Conservation (phyloP, 306 rosid species). For the Cicer bijugum region DNA sequence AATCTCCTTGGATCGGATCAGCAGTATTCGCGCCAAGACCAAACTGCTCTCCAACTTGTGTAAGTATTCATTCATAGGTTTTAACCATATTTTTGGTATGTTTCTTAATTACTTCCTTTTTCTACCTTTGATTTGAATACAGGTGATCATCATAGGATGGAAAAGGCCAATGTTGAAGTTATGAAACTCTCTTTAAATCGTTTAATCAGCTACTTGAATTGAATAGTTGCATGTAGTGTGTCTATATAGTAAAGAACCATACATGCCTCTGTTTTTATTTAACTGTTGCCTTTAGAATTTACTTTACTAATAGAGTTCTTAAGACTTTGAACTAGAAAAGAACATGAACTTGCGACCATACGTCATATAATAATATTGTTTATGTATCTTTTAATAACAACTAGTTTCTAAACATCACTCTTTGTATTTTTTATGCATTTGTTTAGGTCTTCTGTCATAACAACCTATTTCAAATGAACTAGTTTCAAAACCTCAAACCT, state of each 20-base stretch:
- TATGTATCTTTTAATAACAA: slow-evolving; percentile 37
- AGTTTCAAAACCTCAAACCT: no score
- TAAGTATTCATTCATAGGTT: slow-evolving; percentile 47
- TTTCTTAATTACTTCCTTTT: background rate
- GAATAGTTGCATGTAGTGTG: slow-evolving; percentile 33
- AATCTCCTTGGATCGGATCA: slow-evolving; percentile 60
- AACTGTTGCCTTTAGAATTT: slow-evolving; percentile 20
- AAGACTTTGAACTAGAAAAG: slow-evolving; percentile 20
- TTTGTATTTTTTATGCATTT: background rate
- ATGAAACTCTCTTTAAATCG: background rate
- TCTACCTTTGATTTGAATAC: slow-evolving; percentile 43
- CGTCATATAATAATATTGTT: slow-evolving; percentile 16
- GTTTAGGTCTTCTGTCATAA: background rate
- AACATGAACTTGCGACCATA: slow-evolving; percentile 32
- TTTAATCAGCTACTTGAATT: slow-evolving; percentile 28
- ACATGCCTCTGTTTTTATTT: slow-evolving; percentile 30
- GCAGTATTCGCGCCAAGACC: slow-evolving; percentile 67
- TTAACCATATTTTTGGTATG: background rate
- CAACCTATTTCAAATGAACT: background rate
- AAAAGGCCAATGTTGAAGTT: slow-evolving; percentile 42
- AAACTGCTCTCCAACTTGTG: slow-evolving; percentile 82
- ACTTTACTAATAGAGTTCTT: slow-evolving; percentile 19
- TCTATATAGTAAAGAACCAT: slow-evolving; percentile 16
- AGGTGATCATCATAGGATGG: slow-evolving; percentile 42
- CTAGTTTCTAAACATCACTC: slow-evolving; percentile 14